These are phyloP conservation scores for Wolfiporia cocos DNA, from an alignment of 1,284 basidiomycete species.

Conservation along the genomic window DNA sequence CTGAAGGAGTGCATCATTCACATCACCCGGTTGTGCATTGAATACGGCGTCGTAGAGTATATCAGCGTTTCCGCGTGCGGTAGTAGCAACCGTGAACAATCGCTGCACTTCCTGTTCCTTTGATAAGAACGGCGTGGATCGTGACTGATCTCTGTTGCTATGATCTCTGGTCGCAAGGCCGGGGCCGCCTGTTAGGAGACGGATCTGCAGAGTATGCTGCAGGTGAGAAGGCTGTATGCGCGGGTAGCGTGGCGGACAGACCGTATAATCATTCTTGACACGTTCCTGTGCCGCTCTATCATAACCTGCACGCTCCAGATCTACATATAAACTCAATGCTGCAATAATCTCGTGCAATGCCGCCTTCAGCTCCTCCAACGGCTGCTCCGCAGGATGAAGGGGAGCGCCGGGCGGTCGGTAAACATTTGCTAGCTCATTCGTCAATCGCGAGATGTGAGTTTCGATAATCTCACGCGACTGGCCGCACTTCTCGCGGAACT, in stretches of 20 bases:
- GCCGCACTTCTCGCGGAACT: conserved; percentile 64
- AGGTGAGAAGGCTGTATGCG: too few species aligned
- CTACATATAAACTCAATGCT: conserved; percentile 49
- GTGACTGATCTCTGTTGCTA: too few species aligned
- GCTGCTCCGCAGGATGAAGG: conserved; percentile 43
- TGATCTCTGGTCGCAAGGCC: too few species aligned
- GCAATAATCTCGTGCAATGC: conserved; percentile 49
- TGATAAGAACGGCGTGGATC: conserved; percentile 25
- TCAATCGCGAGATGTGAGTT: conserved; percentile 75
- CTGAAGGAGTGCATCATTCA: conserved; percentile 48
- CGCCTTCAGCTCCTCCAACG: conserved; percentile 49
- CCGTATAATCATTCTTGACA: conserved; percentile 19
- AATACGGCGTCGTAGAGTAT: conserved; percentile 60
- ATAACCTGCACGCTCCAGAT: conserved; percentile 45
- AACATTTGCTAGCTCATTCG: conserved; percentile 59
- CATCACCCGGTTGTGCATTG: conserved; percentile 56
- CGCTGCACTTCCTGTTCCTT: conserved; percentile 69
- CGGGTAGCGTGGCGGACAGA: conserved; percentile 2
- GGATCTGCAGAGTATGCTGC: neutral
- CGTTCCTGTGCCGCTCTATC: conserved; percentile 23
- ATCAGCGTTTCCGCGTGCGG: conserved; percentile 65
- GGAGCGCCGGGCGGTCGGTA: conserved; percentile 11
- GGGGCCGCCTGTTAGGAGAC: conserved; percentile 1
- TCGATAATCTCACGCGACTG: conserved; percentile 65
- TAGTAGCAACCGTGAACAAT: conserved; percentile 69